Conservation (phyloP, 129 eudicot genomes). For the Saposhnikovia divaricata region DNA sequence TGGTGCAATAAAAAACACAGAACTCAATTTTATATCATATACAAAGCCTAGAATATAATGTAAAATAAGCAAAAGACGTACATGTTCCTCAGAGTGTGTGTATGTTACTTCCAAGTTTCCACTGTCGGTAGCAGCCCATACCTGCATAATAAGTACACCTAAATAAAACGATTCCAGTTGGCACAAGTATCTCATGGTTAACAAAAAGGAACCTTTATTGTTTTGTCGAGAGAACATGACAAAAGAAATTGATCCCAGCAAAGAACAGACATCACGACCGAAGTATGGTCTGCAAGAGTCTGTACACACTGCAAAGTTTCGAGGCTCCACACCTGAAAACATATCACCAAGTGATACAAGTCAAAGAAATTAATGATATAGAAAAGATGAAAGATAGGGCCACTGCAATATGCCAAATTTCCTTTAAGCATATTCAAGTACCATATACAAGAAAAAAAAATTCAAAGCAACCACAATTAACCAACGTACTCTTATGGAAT, state of each 20-base stretch:
- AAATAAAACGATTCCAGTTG: conserved; percentile 1
- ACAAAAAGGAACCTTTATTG: conserved; percentile 56
- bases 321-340: conserved; percentile 86
- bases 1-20: background rate
- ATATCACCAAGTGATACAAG: conserved; percentile 3
- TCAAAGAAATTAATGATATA: background rate
- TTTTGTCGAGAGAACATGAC: conserved; percentile 81
- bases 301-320: conserved; percentile 87
- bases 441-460: background rate
- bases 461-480: conserved; percentile 5
- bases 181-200: background rate
- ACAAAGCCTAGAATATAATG: background rate
- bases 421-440: background rate
- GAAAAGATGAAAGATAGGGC: background rate
- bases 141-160: conserved; percentile 35
- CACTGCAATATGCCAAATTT: background rate
- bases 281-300: conserved; percentile 64
- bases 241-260: conserved; percentile 97
- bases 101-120: conserved; percentile 86
- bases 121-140: conserved; percentile 76
- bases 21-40: background rate
- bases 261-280: conserved; percentile 94
- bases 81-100: conserved; percentile 77
- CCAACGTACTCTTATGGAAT: conserved; percentile 56
- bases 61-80: conserved; percentile 25